phyloP scores from a whole-genome alignment of 805 yeast species.

The Tetrapisispora pingtungensis region DNA sequence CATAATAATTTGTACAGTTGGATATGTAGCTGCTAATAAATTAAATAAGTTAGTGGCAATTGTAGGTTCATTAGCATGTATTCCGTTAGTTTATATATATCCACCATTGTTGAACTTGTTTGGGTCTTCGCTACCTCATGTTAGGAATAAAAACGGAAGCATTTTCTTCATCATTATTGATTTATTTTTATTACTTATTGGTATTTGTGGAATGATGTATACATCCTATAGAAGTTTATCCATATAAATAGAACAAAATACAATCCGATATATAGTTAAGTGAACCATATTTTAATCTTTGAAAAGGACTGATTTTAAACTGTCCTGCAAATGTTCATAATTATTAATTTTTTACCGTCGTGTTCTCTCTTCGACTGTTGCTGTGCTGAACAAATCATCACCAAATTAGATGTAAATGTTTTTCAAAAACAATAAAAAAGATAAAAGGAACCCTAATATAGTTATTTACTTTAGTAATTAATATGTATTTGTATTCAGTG shows the following conservation, averaged over 20 bases:
- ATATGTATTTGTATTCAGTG: no score
- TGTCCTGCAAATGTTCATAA: no score
- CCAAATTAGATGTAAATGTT: no score
- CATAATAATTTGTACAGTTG: constrained; percentile 41
- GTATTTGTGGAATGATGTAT: constrained; percentile 52
- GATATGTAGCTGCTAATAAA: constrained; percentile 58
- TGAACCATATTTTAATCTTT: no score
- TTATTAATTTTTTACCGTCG: no score
- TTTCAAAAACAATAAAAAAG: no score
- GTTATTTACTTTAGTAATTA: no score
- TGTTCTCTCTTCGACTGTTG: no score
- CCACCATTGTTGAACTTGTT: constrained; percentile 68
- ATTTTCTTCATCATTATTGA: constrained; percentile 32
- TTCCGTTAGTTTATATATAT: constrained; percentile 76
- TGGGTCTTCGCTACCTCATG: constrained; percentile 33
- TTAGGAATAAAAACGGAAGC: constrained; percentile 13
- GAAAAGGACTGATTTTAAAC: no score
- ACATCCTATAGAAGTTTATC: constrained; percentile 52
- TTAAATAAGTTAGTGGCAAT: constrained; percentile 68
- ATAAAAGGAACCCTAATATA: no score
- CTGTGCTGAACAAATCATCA: no score
- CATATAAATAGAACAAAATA: neutral
- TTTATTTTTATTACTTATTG: constrained; percentile 41
- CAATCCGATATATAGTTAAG: no score
- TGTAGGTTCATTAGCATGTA: constrained; percentile 77